Base-by-base conservation (phyloP, 1,284 basidiomycete genomes). In the Ustilago esculenta region DNA sequence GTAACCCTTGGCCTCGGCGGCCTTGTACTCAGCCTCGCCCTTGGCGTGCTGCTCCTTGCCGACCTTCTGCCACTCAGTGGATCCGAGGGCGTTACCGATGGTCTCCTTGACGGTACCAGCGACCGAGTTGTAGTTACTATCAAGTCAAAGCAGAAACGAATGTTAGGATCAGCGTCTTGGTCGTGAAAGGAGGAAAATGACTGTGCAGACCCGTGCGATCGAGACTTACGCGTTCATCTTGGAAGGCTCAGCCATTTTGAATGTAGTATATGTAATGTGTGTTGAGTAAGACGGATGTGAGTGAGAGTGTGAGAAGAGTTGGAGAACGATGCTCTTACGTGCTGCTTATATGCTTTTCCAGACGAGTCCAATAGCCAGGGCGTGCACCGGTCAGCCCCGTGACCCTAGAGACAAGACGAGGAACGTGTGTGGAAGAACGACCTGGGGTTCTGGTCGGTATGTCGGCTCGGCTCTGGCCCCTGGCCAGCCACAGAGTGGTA, bases 31-130 rank as follows among this genome's bases (percentile, higher is more conserved):
- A 25, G 53, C 36, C 58, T 75, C 75, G 37, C 75, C 75, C 69
- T 75, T 41, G 42, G 75, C 73, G 61, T 75, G 75, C 54, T 66
- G 58, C 72, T 77, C 59, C 71, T 76, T 74, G 39, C 76, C 76
- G 52, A 61, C 43, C 35, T 54, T 34, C 55, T 73, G 60, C 76
- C 73, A 76, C 12, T 72, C 65, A 6, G 53, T 40, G 23, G 72
- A 67, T 21, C 76, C 76, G 33, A 59, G 44, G 18, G 52, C 52
- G 63, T 72, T 71, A 23, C 76, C 76, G 23, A 77, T 63, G 48
- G 72, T 60, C 67, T 77, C 73, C 54, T 68, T 63, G 36, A 72
- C 68, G 52, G 57, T 60, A 56, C 72, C 69, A 24, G 59, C 52
- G 50, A 69, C 56, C 37, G 55, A 60, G 71, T 73, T 73, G 71